These are phyloP conservation scores for Beauveria medogensis DNA, from an alignment of 2,329 filamentous ascomycete species.

Conservation along the genomic window DNA sequence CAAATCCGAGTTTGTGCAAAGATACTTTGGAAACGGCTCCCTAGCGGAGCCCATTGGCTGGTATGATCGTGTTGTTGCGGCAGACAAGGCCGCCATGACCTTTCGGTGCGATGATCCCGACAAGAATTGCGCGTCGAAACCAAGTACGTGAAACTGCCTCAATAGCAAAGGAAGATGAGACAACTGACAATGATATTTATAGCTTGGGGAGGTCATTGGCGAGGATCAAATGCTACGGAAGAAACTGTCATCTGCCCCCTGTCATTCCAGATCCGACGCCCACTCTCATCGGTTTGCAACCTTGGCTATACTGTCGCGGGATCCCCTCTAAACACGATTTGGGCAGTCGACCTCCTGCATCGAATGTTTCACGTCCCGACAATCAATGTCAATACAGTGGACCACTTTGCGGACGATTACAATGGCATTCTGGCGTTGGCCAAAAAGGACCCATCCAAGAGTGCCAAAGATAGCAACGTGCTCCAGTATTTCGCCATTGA, in stretches of 20 bases:
- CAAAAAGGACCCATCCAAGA: conserved; percentile 34
- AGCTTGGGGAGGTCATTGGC: conserved; percentile 63
- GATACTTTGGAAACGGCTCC: conserved; percentile 57
- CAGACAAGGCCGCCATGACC: conserved; percentile 46
- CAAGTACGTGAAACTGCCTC: conserved; percentile 23
- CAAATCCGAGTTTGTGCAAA: conserved; percentile 50
- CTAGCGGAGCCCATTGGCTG: conserved; percentile 53
- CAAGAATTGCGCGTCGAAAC: conserved; percentile 48
- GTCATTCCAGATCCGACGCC: conserved; percentile 50
- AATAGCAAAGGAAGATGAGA: not conserved
- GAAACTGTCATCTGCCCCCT: conserved; percentile 64
- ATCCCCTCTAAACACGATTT: conserved; percentile 52
- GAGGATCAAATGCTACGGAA: conserved; percentile 53
- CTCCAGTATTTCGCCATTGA: conserved; percentile 64
- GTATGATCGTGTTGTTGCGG: conserved; percentile 51
- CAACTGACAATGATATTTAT: not conserved
- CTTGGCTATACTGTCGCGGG: conserved; percentile 54
- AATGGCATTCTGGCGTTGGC: conserved; percentile 45
- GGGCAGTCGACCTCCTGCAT: conserved; percentile 59
- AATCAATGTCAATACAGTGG: conserved; percentile 51
- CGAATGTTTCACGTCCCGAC: conserved; percentile 55
- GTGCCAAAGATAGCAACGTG: conserved; percentile 50
- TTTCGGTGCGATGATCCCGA: conserved; percentile 66
- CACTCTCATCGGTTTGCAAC: conserved; percentile 51
- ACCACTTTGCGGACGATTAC: conserved; percentile 56